Evolutionary conservation across 1,284 basidiomycete genomes (phyloP), one percentile per base, ranked within the genome.

Genomic region (Malassezia japonica): DNA sequence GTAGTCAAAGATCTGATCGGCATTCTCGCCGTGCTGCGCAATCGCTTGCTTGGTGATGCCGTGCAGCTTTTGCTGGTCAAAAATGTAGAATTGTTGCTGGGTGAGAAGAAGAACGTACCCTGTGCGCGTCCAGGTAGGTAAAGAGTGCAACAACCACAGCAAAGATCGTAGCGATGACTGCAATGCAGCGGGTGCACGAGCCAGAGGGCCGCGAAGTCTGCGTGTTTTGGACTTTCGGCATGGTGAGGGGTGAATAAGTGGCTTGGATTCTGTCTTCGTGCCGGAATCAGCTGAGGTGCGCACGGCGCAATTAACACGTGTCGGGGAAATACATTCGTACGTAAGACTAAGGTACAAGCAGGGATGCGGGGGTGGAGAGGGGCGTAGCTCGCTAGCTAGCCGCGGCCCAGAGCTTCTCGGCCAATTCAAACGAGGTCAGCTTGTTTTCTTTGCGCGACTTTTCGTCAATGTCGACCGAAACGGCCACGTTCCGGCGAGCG

Each of bases 1-100:
- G 24, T 69, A 59, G 20, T 70, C 63, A 49, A 72, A 65, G 50
- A 72, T 62, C 9, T 58, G 57, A 0, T 62, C 58, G 3, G 70
- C 57, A 31, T 64, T 60, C 49, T 65, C 61, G 16, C 62, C 59
- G 25, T 67, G 56, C 6, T 50, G 46, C 2, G 57, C 59, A 16
- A 67, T 56, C 13, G 65, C 64, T 9, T 41, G 38, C 23, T 60
- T 57, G 8, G 62, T 54, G 31, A 72, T 50, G 13, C 51, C 56
- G 47, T 66, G 57, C 27, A 72, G 48, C 28, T 59, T 43, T 21
- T 51, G 37, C 40, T 65, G 57, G 44, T 70, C 67, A 45, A 72
- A 70, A 43, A 72, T 62, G 56, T 64, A 72, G 48, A 67, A 65
- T 18, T 46, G 56, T 6, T 50, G 50, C 60, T 58, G 42, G 1